phyloP scores from a whole-genome alignment of 495 filamentous ascomycete genomes.

The Neurospora sp. region DNA sequence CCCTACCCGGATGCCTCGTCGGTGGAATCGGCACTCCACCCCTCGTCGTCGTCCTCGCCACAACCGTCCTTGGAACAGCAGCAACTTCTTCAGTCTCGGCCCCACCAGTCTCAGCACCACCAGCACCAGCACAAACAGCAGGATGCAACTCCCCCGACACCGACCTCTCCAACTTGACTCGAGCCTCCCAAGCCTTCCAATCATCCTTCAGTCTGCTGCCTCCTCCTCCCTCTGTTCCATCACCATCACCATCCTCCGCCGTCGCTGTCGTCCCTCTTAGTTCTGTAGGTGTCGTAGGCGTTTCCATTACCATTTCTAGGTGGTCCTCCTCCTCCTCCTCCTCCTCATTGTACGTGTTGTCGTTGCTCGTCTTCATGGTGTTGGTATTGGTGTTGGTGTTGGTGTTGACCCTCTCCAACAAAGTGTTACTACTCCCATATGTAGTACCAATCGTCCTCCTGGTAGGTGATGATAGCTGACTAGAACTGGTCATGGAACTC shows the following conservation, averaged over 20 bases:
- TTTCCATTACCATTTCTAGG: neutral
- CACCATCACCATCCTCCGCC: constrained; percentile 1
- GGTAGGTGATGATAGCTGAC: neutral
- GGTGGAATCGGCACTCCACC: neutral
- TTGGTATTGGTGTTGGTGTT: neutral
- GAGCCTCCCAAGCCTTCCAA: constrained; percentile 25
- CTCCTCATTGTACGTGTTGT: neutral
- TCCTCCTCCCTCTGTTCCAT: neutral
- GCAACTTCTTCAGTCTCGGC: constrained; percentile 1
- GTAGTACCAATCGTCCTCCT: neutral
- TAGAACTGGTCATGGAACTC: neutral
- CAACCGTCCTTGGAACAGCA: too few relatives aligned
- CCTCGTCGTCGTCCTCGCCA: neutral
- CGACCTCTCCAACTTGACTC: constrained; percentile 14
- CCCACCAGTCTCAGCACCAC: neutral
- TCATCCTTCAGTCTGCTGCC: constrained; percentile 13
- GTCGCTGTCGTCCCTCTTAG: constrained; percentile 6
- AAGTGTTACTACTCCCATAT: neutral
- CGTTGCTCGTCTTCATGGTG: neutral
- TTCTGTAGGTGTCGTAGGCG: constrained; percentile 1
- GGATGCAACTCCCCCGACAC: constrained; percentile 20
- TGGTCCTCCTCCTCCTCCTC: too few relatives aligned
- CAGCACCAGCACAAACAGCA: neutral
- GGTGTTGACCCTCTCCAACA: neutral
- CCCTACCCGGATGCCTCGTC: neutral